A percentile compares a stretch with the other conserved stretches of the same genome.
These are phyloP conservation scores for Coemansia javaensis DNA, from an alignment of 192 early-diverging fungal genomes.

Conservation along the genomic window DNA sequence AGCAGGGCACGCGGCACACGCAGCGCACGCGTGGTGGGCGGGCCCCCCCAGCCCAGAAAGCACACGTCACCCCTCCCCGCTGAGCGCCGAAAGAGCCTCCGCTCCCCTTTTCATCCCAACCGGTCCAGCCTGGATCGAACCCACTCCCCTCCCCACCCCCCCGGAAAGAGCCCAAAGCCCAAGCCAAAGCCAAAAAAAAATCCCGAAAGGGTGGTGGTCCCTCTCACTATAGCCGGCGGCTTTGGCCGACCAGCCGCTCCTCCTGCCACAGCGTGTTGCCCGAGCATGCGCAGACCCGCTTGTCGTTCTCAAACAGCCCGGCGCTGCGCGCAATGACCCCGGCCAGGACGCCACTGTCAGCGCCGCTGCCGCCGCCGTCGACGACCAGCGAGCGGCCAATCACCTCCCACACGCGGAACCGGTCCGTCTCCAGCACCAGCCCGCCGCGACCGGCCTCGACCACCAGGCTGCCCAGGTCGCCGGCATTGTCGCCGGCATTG, in stretches of 20 bases:
- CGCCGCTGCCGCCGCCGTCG: conserved; percentile 53
- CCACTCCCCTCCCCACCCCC: no score
- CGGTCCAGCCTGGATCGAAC: no score
- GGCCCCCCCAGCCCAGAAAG: no score
- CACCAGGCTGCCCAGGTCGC: conserved; percentile 63
- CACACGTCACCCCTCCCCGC: no score
- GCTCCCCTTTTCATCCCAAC: no score
- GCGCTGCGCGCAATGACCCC: conserved; percentile 87
- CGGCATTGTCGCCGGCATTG: conserved; percentile 42
- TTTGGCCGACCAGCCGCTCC: conserved; percentile 42
- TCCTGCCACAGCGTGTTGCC: conserved; percentile 91
- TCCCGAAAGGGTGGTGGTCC: no score
- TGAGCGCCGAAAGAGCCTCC: no score
- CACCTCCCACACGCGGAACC: conserved; percentile 82
- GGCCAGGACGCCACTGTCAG: conserved; percentile 63
- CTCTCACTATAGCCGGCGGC: conserved; percentile 16
- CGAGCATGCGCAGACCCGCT: conserved; percentile 78
- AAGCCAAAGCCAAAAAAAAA: background rate
- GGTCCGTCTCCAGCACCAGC: conserved; percentile 63
- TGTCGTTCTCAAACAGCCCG: conserved; percentile 86
- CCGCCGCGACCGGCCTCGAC: conserved; percentile 72
- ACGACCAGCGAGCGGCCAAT: conserved; percentile 84
- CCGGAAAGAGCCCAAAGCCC: background rate
- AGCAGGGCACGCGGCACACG: no score
- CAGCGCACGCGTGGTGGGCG: no score